Evolutionary conservation across 495 filamentous ascomycete genomes (phyloP).

Genomic region (Lasiosphaeriaceae sp.): DNA sequence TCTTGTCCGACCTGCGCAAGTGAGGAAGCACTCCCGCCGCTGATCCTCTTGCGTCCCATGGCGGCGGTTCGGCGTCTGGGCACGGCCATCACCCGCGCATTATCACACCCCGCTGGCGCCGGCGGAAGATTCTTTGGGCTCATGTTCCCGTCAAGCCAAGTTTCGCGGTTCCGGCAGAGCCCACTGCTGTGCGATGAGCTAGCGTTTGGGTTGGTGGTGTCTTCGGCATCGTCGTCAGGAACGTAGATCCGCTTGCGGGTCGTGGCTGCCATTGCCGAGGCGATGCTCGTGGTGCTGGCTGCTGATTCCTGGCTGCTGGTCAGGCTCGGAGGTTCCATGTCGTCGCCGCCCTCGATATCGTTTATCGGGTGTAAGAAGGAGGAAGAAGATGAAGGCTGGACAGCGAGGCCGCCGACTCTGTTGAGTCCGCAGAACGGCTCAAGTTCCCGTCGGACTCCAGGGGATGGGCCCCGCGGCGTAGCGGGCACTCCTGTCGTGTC

Average conservation of each 20-base stretch:
- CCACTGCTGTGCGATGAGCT: slow-evolving; percentile 5
- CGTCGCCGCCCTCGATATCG: not conserved
- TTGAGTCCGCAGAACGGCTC: slow-evolving; percentile 73
- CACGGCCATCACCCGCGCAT: slow-evolving; percentile 35
- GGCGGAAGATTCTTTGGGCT: slow-evolving; percentile 34
- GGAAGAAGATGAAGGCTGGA: slow-evolving; percentile 30
- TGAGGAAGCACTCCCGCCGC: not conserved
- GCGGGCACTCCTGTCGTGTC: not conserved
- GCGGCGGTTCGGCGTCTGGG: slow-evolving; percentile 22
- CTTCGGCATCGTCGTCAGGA: slow-evolving; percentile 18
- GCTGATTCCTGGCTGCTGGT: slow-evolving; percentile 40
- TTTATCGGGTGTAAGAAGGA: not conserved
- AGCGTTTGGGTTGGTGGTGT: not conserved
- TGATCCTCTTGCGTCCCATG: not conserved
- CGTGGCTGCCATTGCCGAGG: slow-evolving; percentile 5
- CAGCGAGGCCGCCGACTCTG: slow-evolving; percentile 55
- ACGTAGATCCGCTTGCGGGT: slow-evolving; percentile 39
- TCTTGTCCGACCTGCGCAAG: slow-evolving; percentile 30
- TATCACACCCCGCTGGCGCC: slow-evolving; percentile 16
- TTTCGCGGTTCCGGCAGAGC: slow-evolving; percentile 18
- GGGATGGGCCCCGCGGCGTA: slow-evolving; percentile 11
- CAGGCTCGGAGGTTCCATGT: slow-evolving; percentile 23
- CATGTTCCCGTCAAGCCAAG: slow-evolving; percentile 34
- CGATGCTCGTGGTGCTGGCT: slow-evolving; percentile 20
- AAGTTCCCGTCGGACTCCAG: slow-evolving; percentile 47